Percentiles rank a stretch among this genome's conserved stretches.
Conservation (phyloP, 768 basidiomycete genomes). For the Lanmaoa rubissima region DNA sequence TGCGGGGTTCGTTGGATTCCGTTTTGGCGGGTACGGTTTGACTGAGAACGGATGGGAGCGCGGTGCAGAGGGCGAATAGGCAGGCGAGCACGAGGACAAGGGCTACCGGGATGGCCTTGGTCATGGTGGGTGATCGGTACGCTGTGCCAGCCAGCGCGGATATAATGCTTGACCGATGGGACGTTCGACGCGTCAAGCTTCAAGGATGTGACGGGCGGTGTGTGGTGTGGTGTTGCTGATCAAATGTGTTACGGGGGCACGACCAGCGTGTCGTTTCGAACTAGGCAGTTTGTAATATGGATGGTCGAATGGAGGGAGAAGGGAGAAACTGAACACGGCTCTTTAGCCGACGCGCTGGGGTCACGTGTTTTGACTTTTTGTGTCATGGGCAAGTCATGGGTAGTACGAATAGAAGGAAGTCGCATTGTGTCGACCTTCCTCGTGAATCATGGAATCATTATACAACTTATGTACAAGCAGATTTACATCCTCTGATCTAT, state of each 20-base stretch:
- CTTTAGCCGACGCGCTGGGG: background rate
- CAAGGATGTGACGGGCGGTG: background rate
- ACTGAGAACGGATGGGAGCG: slow-evolving; percentile 4
- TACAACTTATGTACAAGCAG: too few species aligned
- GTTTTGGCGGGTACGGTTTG: background rate
- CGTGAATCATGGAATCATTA: too few species aligned
- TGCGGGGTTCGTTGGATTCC: slow-evolving; percentile 5
- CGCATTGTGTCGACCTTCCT: background rate
- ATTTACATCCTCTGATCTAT: too few species aligned
- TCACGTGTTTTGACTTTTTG: slow-evolving; percentile 20
- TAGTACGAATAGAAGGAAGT: background rate
- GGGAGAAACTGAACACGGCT: background rate
- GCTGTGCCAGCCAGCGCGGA: background rate
- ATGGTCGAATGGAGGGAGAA: background rate
- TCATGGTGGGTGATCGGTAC: background rate
- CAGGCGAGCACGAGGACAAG: slow-evolving; percentile 11
- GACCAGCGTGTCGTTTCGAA: slow-evolving; percentile 13
- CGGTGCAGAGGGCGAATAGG: slow-evolving; percentile 5
- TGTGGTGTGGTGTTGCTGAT: background rate
- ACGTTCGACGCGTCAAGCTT: background rate
- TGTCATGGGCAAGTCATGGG: too few species aligned
- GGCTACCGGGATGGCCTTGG: background rate
- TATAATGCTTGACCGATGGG: background rate
- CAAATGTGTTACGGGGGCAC: background rate
- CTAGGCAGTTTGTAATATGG: background rate